Evolutionary conservation across 208 protist species (phyloP).

Genomic region (Acanthamoeba culbertsoni): DNA sequence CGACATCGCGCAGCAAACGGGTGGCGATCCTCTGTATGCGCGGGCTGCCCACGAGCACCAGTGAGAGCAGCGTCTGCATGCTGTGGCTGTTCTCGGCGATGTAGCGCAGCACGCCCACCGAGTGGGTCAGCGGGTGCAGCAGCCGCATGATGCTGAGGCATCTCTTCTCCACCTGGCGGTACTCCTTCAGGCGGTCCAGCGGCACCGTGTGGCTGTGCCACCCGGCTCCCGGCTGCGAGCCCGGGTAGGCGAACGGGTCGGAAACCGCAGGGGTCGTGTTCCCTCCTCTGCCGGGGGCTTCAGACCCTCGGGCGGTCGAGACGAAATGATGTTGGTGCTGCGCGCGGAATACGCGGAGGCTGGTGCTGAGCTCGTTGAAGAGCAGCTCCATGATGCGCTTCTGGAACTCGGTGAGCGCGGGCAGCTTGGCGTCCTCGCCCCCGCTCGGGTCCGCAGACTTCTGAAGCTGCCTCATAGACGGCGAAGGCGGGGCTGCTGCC

Average conservation of each 20-base stretch:
- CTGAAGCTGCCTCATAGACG: not conserved
- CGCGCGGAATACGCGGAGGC: not conserved
- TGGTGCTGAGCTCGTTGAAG: conserved; percentile 31
- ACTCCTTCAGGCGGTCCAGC: not conserved
- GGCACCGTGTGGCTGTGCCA: not conserved
- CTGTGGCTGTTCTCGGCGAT: conserved; percentile 30
- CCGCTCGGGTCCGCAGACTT: not conserved
- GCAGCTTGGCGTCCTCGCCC: not conserved
- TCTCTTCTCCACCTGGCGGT: not conserved
- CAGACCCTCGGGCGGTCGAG: not conserved
- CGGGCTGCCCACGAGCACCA: not conserved
- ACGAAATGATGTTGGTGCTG: not conserved
- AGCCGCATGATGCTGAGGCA: not conserved
- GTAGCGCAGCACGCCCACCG: conserved; percentile 2
- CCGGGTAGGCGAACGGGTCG: not conserved
- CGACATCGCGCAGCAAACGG: not conserved
- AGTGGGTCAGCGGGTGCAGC: not conserved
- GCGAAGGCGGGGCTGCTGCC: not conserved
- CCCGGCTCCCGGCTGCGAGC: not conserved
- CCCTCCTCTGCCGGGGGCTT: not conserved
- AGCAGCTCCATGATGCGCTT: not conserved
- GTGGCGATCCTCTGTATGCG: conserved; percentile 30
- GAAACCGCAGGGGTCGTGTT: not conserved
- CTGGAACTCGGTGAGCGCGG: not conserved
- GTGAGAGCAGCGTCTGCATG: conserved; percentile 45